Conservation (phyloP, 148 eudicot species). For the Hydrangea macrophylla region DNA sequence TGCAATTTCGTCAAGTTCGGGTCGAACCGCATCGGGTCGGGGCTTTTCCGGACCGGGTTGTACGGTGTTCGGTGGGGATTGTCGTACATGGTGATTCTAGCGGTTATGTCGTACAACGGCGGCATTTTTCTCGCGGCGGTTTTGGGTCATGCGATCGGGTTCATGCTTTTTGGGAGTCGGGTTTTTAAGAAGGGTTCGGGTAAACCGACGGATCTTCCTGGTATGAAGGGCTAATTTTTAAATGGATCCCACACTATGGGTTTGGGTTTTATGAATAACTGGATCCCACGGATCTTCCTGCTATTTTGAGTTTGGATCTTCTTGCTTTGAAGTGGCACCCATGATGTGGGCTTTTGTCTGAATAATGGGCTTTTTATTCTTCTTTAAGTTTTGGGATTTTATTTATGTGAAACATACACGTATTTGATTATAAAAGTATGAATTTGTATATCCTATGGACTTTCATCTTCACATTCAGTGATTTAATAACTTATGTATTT, state of each 20-base stretch:
- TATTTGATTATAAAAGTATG: no score
- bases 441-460: no score
- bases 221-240: no score
- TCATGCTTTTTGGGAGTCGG: slow-evolving; percentile 39
- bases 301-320: no score
- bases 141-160: slow-evolving; percentile 70
- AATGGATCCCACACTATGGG: no score
- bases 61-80: slow-evolving; percentile 52
- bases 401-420: no score
- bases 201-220: neutral
- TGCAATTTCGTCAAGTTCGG: slow-evolving; percentile 36
- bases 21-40: slow-evolving; percentile 35
- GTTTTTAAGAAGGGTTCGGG: slow-evolving; percentile 1
- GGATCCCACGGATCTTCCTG: no score
- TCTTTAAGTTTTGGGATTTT: no score
- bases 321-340: no score
- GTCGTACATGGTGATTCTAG: slow-evolving; percentile 60
- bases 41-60: slow-evolving; percentile 44
- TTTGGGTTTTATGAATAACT: no score
- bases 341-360: neutral
- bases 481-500: no score
- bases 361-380: neutral
- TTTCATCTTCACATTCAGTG: no score
- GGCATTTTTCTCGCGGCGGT: slow-evolving; percentile 68
- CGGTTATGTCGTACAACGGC: slow-evolving; percentile 65